Evolutionary conservation across 495 filamentous ascomycete species (phyloP), one percentile per base, ranked within the genome.

Genomic region (Daldinia concentrica): DNA sequence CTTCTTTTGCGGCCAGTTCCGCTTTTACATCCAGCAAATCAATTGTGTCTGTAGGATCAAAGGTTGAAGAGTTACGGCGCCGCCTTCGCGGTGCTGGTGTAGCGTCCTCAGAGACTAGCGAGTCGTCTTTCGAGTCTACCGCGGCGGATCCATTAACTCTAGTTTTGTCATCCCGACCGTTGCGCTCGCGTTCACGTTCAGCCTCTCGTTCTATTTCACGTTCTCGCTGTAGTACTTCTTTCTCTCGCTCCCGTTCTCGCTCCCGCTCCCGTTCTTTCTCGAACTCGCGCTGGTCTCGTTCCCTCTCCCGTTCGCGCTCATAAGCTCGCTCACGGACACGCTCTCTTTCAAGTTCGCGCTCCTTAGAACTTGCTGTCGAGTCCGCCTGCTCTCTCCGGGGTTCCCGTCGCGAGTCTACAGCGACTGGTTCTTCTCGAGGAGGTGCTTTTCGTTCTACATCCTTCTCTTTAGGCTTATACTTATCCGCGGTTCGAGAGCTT

Each of bases 31-130:
- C 80, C 27, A 79, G 79, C 15, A 87, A 64, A 43, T 78, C 78
- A 56, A 77, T 80, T 12, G 84, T 78, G 71, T 88, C 81, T 17
- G 82, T 86, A 12, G 85, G 85, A 57, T 87, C 81, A 56, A 88
- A 88, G 4, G 80, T 68, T 22, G 79, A 74, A 0, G 80, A 78
- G 15, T 73, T 69, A 2, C 77, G 78, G 1, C 51, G 72, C 2
- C 80, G 79, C 29, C 81, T 78, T 48, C 81, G 80, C 7, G 64
- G 62, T 26, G 68, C 29, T 17, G 45, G 62, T 4, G 39, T 52
- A 26, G 73, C 64, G 36, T 43, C 71, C 3, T 64, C 72, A 6
- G 77, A 69, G n/a, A 63, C 59, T 4, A 69, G 64, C 15, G 74
- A 74, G 57, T 62, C 34, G 26, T 76, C 74, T 56, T 56, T 70